These are phyloP conservation scores for Fusarium virguliforme DNA, from an alignment of 2,329 filamentous ascomycete genomes.

Conservation along the genomic window DNA sequence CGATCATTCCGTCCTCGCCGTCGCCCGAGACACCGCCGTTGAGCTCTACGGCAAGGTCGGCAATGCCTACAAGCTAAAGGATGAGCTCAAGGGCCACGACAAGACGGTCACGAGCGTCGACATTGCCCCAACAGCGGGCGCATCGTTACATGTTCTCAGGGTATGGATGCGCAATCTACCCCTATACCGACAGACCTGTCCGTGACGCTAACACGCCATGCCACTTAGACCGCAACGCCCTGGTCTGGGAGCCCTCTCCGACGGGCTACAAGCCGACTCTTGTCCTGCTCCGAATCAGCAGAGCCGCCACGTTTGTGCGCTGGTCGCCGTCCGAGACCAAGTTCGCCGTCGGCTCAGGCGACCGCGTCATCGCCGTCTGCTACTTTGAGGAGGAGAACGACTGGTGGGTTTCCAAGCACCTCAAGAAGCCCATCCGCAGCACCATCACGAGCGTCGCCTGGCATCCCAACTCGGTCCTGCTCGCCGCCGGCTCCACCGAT, in stretches of 20 bases:
- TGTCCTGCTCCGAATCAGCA: conserved; percentile 96
- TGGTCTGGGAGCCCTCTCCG: conserved; percentile 97
- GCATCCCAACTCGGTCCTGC: conserved; percentile 97
- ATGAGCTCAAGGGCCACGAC: conserved; percentile 96
- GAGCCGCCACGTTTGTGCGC: conserved; percentile 95
- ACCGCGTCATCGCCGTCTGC: conserved; percentile 95
- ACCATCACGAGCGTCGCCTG: conserved; percentile 96
- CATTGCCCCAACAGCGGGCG: conserved; percentile 89
- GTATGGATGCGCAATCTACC: conserved; percentile 62
- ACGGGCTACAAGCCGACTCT: conserved; percentile 96
- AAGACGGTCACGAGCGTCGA: conserved; percentile 97
- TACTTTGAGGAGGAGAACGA: conserved; percentile 99
- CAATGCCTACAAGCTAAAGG: conserved; percentile 84
- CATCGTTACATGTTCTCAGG: conserved; percentile 98
- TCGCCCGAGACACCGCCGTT: conserved; percentile 90
- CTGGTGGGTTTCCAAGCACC: conserved; percentile 99
- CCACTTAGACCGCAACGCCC: conserved; percentile 87
- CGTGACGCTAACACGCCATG: conserved; percentile 23
- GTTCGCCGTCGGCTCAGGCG: conserved; percentile 96
- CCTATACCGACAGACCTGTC: conserved; percentile 5
- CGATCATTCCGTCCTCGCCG: conserved; percentile 89
- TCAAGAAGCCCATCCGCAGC: conserved; percentile 98
- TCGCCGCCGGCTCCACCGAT: conserved; percentile 97
- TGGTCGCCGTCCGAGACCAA: conserved; percentile 98
- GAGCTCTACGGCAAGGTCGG: conserved; percentile 87